Evolutionary conservation across 306 rosid genomes (phyloP), one percentile per base, ranked within the genome.

Genomic region (Astragalus membranaceus): DNA sequence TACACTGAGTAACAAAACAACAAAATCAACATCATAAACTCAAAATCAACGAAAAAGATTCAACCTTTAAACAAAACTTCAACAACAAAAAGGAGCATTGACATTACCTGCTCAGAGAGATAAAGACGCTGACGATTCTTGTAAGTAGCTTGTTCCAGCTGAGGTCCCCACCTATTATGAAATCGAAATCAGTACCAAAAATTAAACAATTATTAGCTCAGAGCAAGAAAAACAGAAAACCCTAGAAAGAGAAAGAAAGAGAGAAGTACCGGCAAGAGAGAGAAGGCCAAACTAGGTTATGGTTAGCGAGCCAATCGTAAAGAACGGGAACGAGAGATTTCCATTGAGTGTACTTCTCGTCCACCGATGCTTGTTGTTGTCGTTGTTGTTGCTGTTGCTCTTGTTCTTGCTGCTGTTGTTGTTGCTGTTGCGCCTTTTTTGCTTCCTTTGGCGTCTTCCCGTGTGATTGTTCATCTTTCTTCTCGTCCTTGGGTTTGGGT

Each of bases 221-320:
- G 9, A n/a, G 42, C 42, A 16, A 10, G 6, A 33, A n/a, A 71
- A 60, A 35, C 8, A 16, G 9, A 51, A 71, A 68, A 72, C 79
- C 82, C 70, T 55, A 77, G 60, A 35, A 12, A 17, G 14, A 39
- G 32, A 3, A 35, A 4, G 46, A 23, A 2, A 72, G 12, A 26
- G 3, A 36, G 57, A 29, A 11, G 4, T 26, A 94, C 99, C 97
- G 75, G 96, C 96, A 89, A 57, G 97, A 87, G 77, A 95, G 97
- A 61, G 99, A 91, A 12, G 97, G 99, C 96, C 97, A 91, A 35
- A 83, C 89, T 44, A 95, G 99, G 73, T 95, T 95, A 79, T 95
- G 99, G 58, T 95, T 91, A 39, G 96, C 88, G 30, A 95, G 91
- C 97, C 97, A 95, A 77, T 95, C 99, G 43, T 95, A 95, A 42